These are phyloP conservation scores for Chlamydomonas schloesseri DNA, from an alignment of 139 green algal species.

Conservation along the genomic window DNA sequence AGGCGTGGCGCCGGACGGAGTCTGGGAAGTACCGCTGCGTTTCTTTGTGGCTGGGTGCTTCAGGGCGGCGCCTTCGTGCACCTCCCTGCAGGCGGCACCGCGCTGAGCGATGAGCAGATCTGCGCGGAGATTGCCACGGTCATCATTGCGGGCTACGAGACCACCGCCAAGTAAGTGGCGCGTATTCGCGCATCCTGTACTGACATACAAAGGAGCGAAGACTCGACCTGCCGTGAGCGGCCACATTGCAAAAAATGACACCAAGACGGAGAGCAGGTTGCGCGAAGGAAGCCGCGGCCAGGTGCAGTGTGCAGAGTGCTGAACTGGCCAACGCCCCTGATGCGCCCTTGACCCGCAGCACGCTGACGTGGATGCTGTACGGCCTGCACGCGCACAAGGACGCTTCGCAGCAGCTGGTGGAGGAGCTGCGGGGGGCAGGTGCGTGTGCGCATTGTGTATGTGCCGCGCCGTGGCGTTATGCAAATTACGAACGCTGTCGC, in stretches of 20 bases:
- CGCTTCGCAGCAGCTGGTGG: neutral
- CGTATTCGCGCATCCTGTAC: neutral
- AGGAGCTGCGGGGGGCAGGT: constrained; percentile 11
- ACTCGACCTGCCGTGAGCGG: no score
- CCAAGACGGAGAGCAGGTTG: no score
- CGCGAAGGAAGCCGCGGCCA: no score
- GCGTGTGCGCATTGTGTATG: neutral
- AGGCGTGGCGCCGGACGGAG: no score
- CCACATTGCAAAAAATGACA: no score
- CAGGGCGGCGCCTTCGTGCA: neutral
- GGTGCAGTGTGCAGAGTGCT: no score
- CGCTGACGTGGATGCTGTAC: constrained; percentile 15
- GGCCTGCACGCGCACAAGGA: constrained; percentile 6
- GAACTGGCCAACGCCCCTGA: no score
- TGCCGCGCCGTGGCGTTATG: no score
- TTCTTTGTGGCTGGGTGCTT: no score
- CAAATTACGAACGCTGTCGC: no score
- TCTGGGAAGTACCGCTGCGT: no score
- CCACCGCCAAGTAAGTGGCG: constrained; percentile 14
- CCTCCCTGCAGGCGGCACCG: neutral
- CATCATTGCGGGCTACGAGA: neutral
- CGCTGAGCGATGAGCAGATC: constrained; percentile 15
- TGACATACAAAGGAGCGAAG: no score
- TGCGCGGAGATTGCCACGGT: constrained; percentile 20
- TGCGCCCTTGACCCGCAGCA: neutral